Conservation (phyloP, 2,329 filamentous ascomycete species). For the Pseudogymnoascus sp. region DNA sequence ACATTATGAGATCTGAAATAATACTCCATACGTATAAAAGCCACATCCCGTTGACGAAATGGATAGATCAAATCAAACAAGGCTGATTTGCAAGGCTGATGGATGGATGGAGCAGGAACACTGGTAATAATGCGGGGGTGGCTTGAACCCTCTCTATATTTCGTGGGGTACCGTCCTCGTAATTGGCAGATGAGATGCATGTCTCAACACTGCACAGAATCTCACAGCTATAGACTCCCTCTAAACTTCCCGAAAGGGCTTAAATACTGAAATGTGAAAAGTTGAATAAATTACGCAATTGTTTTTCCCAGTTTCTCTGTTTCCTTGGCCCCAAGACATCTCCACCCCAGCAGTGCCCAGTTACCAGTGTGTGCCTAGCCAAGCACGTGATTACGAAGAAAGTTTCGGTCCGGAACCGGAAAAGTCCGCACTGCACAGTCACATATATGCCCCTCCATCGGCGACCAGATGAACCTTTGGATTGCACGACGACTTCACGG, state of each 20-base stretch:
- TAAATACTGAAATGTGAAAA: neutral
- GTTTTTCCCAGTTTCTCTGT: neutral
- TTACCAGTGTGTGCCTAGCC: neutral
- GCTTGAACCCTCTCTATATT: neutral
- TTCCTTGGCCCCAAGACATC: neutral
- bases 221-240: neutral
- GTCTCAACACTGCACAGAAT: neutral
- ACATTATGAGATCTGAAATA: neutral
- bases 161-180: neutral
- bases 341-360: neutral
- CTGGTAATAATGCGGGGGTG: neutral
- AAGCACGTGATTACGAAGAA: neutral
- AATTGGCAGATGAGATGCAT: neutral
- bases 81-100: neutral
- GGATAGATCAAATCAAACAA: neutral
- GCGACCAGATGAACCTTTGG: slow-evolving; percentile 2
- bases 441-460: slow-evolving; percentile 11
- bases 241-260: neutral
- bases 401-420: slow-evolving; percentile 7
- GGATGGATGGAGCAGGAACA: neutral
- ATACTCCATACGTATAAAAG: neutral
- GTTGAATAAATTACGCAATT: neutral
- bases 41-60: neutral
- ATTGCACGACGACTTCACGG: slow-evolving; percentile 13
- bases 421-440: neutral